Percentiles rank a stretch among this genome's conserved stretches.
These are phyloP conservation scores for Cryptosporidium muris DNA, from an alignment of 169 alveolate species.

Conservation along the genomic window DNA sequence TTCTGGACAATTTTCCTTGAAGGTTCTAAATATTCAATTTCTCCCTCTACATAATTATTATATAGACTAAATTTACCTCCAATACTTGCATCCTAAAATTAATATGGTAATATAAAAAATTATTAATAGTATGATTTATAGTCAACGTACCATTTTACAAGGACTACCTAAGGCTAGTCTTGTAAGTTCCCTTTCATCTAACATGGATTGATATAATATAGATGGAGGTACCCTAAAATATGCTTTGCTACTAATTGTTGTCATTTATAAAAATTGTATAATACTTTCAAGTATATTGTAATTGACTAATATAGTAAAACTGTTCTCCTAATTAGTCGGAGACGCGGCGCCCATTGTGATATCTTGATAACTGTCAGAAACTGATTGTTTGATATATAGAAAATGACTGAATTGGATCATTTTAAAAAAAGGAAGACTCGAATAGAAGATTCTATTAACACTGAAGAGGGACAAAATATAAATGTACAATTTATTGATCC, in stretches of 20 bases:
- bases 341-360: not conserved
- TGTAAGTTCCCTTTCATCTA: constrained; percentile 45
- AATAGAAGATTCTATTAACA: not conserved
- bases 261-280: not conserved
- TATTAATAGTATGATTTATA: not conserved
- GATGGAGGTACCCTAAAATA: constrained; percentile 64
- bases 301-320: no score
- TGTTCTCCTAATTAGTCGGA: not conserved
- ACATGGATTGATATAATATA: constrained; percentile 24
- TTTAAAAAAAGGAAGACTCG: constrained; percentile 20
- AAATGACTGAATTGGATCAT: not conserved
- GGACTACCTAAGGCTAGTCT: constrained; percentile 59
- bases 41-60: constrained; percentile 54
- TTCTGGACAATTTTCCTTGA: constrained; percentile 29
- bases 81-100: constrained; percentile 43
- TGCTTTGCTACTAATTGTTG: constrained; percentile 27
- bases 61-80: constrained; percentile 59
- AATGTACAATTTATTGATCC: constrained; percentile 71
- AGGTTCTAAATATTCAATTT: constrained; percentile 9
- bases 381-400: not conserved
- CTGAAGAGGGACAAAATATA: constrained; percentile 31
- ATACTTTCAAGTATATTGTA: not conserved
- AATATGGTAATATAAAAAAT: not conserved
- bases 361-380: not conserved
- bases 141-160: constrained; percentile 55